Evolutionary conservation across 1,284 basidiomycete species (phyloP).

Genomic region (Microbotryum violaceum): DNA sequence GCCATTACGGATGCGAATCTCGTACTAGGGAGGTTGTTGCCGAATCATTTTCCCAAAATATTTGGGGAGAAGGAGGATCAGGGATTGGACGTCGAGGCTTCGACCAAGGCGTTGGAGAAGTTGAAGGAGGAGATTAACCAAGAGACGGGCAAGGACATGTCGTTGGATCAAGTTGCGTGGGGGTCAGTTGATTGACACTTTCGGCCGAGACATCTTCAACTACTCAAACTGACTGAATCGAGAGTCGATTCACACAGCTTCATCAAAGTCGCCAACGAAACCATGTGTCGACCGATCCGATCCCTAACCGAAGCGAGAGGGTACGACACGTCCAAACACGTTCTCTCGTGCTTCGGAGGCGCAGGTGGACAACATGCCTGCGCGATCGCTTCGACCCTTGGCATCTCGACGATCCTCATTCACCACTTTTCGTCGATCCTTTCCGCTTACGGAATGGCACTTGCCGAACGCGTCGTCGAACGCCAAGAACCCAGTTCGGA

Average conservation of each 20-base stretch:
- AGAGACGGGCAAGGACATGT: slow-evolving; percentile 43
- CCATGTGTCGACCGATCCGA: slow-evolving; percentile 31
- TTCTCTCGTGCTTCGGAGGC: slow-evolving; percentile 28
- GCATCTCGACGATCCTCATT: slow-evolving; percentile 73
- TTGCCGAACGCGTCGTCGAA: slow-evolving; percentile 56
- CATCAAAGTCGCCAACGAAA: slow-evolving; percentile 61
- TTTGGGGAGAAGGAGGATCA: slow-evolving; percentile 80
- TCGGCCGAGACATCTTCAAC: no score
- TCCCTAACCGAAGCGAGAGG: slow-evolving; percentile 33
- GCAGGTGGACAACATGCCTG: slow-evolving; percentile 81
- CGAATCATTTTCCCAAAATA: slow-evolving; percentile 56
- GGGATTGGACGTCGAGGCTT: slow-evolving; percentile 65
- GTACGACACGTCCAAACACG: slow-evolving; percentile 24
- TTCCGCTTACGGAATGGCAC: slow-evolving; percentile 79
- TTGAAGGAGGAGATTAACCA: slow-evolving; percentile 60
- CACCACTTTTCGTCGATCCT: slow-evolving; percentile 49
- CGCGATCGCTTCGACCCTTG: slow-evolving; percentile 55
- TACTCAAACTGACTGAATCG: no score
- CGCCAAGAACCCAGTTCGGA: slow-evolving; percentile 28
- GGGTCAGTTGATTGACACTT: slow-evolving; percentile 49
- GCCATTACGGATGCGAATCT: slow-evolving; percentile 83
- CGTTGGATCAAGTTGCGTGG: slow-evolving; percentile 79
- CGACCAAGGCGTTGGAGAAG: slow-evolving; percentile 55
- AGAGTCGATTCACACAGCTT: slow-evolving; percentile 44
- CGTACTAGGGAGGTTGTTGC: slow-evolving; percentile 70